These are phyloP conservation scores for Oldenlandia corymbosa DNA, from an alignment of 257 asterid species.

Conservation along the genomic window DNA sequence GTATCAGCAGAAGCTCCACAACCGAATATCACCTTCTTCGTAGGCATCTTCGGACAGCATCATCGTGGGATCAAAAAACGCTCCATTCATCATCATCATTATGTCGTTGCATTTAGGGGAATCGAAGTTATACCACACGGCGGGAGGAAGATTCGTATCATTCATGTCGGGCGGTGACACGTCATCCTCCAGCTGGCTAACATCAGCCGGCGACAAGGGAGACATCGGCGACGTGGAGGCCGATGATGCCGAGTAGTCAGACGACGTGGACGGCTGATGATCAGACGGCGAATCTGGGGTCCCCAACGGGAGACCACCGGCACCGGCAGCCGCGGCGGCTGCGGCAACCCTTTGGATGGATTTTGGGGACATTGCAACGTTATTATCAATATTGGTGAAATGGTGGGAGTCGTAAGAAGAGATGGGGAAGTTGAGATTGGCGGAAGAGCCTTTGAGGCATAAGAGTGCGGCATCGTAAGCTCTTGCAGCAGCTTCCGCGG, in stretches of 20 bases:
- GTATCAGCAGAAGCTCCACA: conserved; percentile 87
- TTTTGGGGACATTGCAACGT: conserved; percentile 51
- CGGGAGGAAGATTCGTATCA: conserved; percentile 12
- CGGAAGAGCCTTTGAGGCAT: conserved; percentile 67
- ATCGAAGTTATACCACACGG: conserved; percentile 71
- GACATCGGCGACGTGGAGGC: conserved; percentile 4
- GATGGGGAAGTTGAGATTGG: conserved; percentile 67
- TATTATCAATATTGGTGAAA: background rate
- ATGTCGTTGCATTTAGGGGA: conserved; percentile 60
- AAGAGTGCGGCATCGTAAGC: conserved; percentile 92
- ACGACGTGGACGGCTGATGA: conserved; percentile 14
- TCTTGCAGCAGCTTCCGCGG: conserved; percentile 93
- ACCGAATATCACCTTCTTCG: conserved; percentile 55
- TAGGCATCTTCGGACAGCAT: conserved; percentile 30
- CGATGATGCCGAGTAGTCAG: conserved; percentile 14
- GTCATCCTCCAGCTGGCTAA: conserved; percentile 26
- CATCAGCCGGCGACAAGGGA: background rate
- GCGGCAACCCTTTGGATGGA: conserved; percentile 76
- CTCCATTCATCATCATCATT: conserved; percentile 49
- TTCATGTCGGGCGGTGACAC: conserved; percentile 12
- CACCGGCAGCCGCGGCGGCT: conserved; percentile 15
- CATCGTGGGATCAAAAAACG: conserved; percentile 53
- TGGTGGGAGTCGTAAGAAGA: conserved; percentile 11
- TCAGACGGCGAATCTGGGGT: conserved; percentile 19
- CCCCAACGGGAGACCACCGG: background rate